Percentiles rank a stretch among this genome's conserved stretches.
Conservation (phyloP, 208 protist species). For the Leishmania braziliensis region DNA sequence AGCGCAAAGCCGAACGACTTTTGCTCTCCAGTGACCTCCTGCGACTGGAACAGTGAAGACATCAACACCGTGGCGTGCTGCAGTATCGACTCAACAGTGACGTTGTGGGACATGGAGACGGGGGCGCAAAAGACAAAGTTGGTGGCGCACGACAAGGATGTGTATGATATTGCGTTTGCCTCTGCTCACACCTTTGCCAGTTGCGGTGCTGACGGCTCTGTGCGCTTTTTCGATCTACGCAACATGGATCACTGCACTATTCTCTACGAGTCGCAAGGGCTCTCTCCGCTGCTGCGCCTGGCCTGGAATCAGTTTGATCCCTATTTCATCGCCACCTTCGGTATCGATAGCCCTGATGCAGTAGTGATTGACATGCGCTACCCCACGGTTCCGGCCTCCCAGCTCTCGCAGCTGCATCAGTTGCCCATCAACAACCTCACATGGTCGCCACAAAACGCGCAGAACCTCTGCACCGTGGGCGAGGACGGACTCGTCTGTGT, state of each 20-base stretch:
- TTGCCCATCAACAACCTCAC: slow-evolving; percentile 95
- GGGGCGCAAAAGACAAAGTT: slow-evolving; percentile 94
- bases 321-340: slow-evolving; percentile 97
- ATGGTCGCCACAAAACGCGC: slow-evolving; percentile 95
- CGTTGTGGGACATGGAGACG: slow-evolving; percentile 97
- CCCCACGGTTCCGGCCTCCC: slow-evolving; percentile 84
- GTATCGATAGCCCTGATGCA: slow-evolving; percentile 93
- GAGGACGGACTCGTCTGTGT: slow-evolving; percentile 97
- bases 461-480: slow-evolving; percentile 95
- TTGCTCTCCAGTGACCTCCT: slow-evolving; percentile 99
- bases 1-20: slow-evolving; percentile 93
- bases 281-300: slow-evolving; percentile 94
- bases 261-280: slow-evolving; percentile 95
- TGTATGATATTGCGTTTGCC: slow-evolving; percentile 99
- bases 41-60: slow-evolving; percentile 99
- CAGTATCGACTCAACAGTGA: slow-evolving; percentile 99
- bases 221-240: slow-evolving; percentile 98
- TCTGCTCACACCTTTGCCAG: slow-evolving; percentile 96
- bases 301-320: slow-evolving; percentile 97
- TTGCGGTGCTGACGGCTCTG: slow-evolving; percentile 98
- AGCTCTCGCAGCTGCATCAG: slow-evolving; percentile 83
- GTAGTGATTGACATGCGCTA: slow-evolving; percentile 97
- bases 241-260: slow-evolving; percentile 98
- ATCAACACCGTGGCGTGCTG: slow-evolving; percentile 96
- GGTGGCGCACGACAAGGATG: slow-evolving; percentile 99